Evolutionary conservation across 129 eudicot species (phyloP), one percentile per base, ranked within the genome.

Genomic region (Glebionis coronaria): DNA sequence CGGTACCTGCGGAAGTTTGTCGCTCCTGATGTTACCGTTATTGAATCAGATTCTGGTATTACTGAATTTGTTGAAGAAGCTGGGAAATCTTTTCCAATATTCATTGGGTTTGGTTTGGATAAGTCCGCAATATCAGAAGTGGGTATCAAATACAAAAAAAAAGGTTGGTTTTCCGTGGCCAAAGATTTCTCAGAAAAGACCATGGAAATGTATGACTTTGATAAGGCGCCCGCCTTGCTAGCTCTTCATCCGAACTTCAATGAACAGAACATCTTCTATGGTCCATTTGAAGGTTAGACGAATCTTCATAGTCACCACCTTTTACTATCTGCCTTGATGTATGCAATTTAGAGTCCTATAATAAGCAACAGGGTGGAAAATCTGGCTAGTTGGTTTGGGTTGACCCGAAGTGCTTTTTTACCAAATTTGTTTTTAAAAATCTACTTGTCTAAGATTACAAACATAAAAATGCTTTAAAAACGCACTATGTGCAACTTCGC

Each of bases 161-260:
- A 76, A 59, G 99, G 95, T 78, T 94, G 99, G 99, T 94, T 94
- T 78, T 79, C 99, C 28, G 95, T 94, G 65, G 97, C 97, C 44
- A 90, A 82, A 66, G 97, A 78, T 73, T 82, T 87, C 65, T 87
- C 97, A 4, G 99, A 94, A 10, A 80, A 85, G 56, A 63, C 78
- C 15, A 87, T 90, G 95, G 79, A 60, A 21, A 71, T 72, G 35
- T 90, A 90, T 81, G 97, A 87, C 74, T 90, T 90, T 69, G 95
- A 94, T 63, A 94, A 90, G 81, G 81, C 67, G 19, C 99, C 99
- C 73, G 95, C 99, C 61, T 58, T 94, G 80, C 78, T 78, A 69
- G 85, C 93, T 25, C 81, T 90, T 69, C 87, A 90, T 79, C 99
- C 95, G 31, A 75, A 27, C 69, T 87, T 84, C 76, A 67, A 79